Conservation (phyloP, 805 yeast species). For the Debaryomyces hansenii region DNA sequence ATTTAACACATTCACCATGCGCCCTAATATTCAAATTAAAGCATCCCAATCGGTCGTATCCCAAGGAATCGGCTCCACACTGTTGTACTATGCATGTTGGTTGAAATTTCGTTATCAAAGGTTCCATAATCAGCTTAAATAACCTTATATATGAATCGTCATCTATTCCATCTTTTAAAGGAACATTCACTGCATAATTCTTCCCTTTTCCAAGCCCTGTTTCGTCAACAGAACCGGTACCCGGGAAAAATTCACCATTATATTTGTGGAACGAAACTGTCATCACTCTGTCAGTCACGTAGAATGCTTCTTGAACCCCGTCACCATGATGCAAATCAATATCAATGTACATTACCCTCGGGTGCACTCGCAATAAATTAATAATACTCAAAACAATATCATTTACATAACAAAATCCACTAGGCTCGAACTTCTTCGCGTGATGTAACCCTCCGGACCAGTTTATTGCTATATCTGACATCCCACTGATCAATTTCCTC, state of each 20-base stretch:
- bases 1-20: slow-evolving; percentile 94
- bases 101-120: slow-evolving; percentile 86
- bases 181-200: slow-evolving; percentile 86
- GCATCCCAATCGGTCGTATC: slow-evolving; percentile 91
- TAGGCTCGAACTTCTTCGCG: slow-evolving; percentile 91
- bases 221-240: slow-evolving; percentile 92
- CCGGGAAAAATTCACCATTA: slow-evolving; percentile 94
- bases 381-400: slow-evolving; percentile 90
- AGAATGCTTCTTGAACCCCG: slow-evolving; percentile 97
- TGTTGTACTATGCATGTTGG: slow-evolving; percentile 94
- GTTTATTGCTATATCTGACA: slow-evolving; percentile 91
- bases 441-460: slow-evolving; percentile 98
- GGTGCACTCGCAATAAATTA: slow-evolving; percentile 82
- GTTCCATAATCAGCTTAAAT: slow-evolving; percentile 84
- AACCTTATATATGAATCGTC: slow-evolving; percentile 78
- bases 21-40: slow-evolving; percentile 90
- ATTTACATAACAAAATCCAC: slow-evolving; percentile 93
- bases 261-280: slow-evolving; percentile 94
- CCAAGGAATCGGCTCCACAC: slow-evolving; percentile 96
- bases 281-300: slow-evolving; percentile 94
- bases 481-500: slow-evolving; percentile 77
- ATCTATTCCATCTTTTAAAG: slow-evolving; percentile 92
- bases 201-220: slow-evolving; percentile 87
- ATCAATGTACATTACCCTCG: slow-evolving; percentile 90
- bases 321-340: slow-evolving; percentile 97